Conservation (phyloP, 306 rosid species). For the Castanopsis chinensis region DNA sequence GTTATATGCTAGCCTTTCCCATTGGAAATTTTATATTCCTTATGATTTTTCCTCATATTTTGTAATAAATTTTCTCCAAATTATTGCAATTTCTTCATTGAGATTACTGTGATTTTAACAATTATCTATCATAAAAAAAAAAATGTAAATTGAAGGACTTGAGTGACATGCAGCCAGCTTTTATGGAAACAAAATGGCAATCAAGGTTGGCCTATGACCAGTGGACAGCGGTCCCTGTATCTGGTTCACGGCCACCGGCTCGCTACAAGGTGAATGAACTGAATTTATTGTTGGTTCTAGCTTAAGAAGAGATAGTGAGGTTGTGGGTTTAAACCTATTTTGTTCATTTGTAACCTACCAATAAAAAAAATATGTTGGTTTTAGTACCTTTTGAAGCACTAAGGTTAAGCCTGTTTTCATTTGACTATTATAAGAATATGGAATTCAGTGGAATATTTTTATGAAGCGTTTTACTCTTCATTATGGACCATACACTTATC, state of each 20-base stretch:
- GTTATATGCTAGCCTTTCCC: neutral
- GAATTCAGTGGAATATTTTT: conserved; percentile 15
- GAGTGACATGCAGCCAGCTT: conserved; percentile 35
- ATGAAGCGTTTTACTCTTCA: conserved; percentile 13
- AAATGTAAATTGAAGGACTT: conserved; percentile 14
- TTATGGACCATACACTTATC: conserved; percentile 23
- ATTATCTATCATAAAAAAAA: neutral
- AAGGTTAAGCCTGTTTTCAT: neutral
- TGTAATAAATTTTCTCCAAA: neutral
- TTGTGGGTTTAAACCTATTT: too few species aligned
- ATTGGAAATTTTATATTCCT: neutral
- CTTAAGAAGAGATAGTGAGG: too few species aligned
- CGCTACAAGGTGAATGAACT: conserved; percentile 75
- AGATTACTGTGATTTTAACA: conserved; percentile 21
- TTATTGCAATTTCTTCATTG: conserved; percentile 6
- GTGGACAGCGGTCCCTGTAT: conserved; percentile 74
- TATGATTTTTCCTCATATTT: neutral
- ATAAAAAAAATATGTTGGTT: neutral
- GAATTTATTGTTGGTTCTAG: neutral
- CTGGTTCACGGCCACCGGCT: conserved; percentile 74
- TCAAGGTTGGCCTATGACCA: conserved; percentile 57
- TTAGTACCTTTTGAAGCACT: neutral
- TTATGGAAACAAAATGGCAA: conserved; percentile 51
- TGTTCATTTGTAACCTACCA: too few species aligned
- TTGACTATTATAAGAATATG: neutral